Evolutionary conservation across 371 early-diverging fungal species (phyloP).

Genomic region (Saksenaea vasiformis): DNA sequence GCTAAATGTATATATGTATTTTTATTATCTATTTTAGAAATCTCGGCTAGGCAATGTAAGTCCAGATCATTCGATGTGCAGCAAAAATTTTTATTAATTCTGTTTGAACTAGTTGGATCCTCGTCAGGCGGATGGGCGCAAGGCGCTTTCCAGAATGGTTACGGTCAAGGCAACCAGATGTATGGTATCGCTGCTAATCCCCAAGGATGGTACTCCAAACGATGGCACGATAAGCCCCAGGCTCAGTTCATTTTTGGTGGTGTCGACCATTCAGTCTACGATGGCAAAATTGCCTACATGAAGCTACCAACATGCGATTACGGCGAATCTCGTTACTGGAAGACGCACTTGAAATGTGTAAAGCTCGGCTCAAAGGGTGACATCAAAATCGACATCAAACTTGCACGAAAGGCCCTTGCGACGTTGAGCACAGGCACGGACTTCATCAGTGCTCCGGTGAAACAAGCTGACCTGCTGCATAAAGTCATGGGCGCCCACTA

Average conservation of each 20-base stretch:
- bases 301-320: slow-evolving; percentile 45
- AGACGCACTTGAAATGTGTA: slow-evolving; percentile 40
- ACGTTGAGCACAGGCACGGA: slow-evolving; percentile 33
- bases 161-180: neutral
- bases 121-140: neutral
- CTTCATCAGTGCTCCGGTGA: slow-evolving; percentile 38
- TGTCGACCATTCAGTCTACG: slow-evolving; percentile 43
- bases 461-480: slow-evolving; percentile 42
- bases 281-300: slow-evolving; percentile 44
- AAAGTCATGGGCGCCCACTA: slow-evolving; percentile 40
- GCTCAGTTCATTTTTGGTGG: slow-evolving; percentile 51
- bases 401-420: slow-evolving; percentile 37
- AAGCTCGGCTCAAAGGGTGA: slow-evolving; percentile 39
- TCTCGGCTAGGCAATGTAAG: slow-evolving; percentile 15
- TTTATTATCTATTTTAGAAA: neutral
- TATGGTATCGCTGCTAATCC: slow-evolving; percentile 16
- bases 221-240: slow-evolving; percentile 23
- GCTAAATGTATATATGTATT: too few species aligned
- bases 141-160: neutral
- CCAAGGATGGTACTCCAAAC: slow-evolving; percentile 33
- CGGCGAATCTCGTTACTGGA: slow-evolving; percentile 47
- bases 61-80: neutral
- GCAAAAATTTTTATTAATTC: neutral
- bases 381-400: slow-evolving; percentile 44
- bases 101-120: neutral